Evolutionary conservation across 192 early-diverging fungal genomes (phyloP).

Genomic region (Gonapodya sp.): DNA sequence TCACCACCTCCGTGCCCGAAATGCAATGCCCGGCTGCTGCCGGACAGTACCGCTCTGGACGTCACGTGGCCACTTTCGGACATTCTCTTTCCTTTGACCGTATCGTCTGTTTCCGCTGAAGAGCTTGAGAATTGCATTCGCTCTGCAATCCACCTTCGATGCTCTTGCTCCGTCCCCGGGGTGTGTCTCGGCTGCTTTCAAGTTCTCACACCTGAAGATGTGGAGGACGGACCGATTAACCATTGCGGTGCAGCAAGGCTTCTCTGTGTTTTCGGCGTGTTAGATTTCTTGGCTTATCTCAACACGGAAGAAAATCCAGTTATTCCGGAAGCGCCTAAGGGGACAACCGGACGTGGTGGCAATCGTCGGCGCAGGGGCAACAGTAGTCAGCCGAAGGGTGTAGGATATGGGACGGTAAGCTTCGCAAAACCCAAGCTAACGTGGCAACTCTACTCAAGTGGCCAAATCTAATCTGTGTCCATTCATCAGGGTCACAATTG

Average conservation of each 20-base stretch:
- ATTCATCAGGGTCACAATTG: too few species aligned
- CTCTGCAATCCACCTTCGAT: background rate
- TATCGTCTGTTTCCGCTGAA: background rate
- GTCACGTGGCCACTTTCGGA: background rate
- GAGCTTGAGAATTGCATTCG: background rate
- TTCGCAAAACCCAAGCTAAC: background rate
- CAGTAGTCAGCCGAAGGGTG: background rate
- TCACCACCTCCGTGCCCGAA: background rate
- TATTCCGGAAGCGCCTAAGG: background rate
- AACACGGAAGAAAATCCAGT: background rate
- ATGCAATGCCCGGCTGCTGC: background rate
- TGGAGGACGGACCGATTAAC: background rate
- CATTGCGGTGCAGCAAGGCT: background rate
- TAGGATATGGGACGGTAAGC: background rate
- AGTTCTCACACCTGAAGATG: background rate
- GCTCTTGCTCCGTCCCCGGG: background rate
- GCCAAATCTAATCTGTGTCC: too few species aligned
- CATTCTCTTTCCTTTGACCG: background rate
- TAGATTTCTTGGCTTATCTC: background rate
- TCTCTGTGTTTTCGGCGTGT: background rate
- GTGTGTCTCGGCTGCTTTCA: background rate
- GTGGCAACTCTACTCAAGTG: too few species aligned
- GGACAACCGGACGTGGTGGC: background rate
- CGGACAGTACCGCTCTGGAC: background rate
- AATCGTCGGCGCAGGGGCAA: background rate